These are phyloP conservation scores for Coniochaeta sp. DNA, from an alignment of 2,329 filamentous ascomycete species.

Conservation along the genomic window DNA sequence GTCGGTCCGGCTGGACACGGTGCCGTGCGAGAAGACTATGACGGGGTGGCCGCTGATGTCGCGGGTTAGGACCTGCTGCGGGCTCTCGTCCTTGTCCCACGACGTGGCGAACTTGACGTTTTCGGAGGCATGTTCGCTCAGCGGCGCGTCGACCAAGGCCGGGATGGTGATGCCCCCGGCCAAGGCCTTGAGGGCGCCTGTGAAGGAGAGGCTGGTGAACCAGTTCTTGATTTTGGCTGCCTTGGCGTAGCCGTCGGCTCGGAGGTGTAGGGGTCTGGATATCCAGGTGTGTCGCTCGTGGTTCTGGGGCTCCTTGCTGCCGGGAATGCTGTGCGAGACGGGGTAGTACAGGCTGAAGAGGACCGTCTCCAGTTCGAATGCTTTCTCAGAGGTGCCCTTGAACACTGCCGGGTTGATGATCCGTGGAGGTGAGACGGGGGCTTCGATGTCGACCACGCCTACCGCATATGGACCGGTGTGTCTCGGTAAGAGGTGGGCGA, in stretches of 20 bases:
- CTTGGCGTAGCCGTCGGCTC: slow-evolving; percentile 37
- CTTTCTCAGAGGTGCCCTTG: slow-evolving; percentile 24
- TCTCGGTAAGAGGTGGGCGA: slow-evolving; percentile 34
- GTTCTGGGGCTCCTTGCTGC: slow-evolving; percentile 13
- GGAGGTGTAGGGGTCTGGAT: slow-evolving; percentile 32
- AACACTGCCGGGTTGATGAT: slow-evolving; percentile 29
- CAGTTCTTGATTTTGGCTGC: slow-evolving; percentile 36
- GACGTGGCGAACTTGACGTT: slow-evolving; percentile 13
- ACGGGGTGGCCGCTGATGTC: slow-evolving; percentile 27
- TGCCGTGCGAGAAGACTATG: slow-evolving; percentile 45
- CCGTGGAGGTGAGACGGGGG: slow-evolving; percentile 17
- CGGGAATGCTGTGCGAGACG: slow-evolving; percentile 15
- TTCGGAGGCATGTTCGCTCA: slow-evolving; percentile 17
- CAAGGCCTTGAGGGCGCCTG: slow-evolving; percentile 31
- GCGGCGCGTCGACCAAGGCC: slow-evolving; percentile 36
- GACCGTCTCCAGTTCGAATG: slow-evolving; percentile 38
- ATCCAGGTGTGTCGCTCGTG: slow-evolving; percentile 34
- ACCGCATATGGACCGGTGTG: slow-evolving; percentile 38
- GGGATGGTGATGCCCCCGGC: slow-evolving; percentile 38
- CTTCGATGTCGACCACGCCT: slow-evolving; percentile 39
- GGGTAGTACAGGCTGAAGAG: slow-evolving; percentile 45
- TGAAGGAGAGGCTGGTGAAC: slow-evolving; percentile 33
- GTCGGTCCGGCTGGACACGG: slow-evolving; percentile 40
- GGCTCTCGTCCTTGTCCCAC: slow-evolving; percentile 10
- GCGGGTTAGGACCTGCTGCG: slow-evolving; percentile 14